A percentile compares a stretch with the other conserved stretches of the same genome.
These are phyloP conservation scores for Penicillium macrosclerotiorum DNA, from an alignment of 495 filamentous ascomycete genomes.

Conservation along the genomic window DNA sequence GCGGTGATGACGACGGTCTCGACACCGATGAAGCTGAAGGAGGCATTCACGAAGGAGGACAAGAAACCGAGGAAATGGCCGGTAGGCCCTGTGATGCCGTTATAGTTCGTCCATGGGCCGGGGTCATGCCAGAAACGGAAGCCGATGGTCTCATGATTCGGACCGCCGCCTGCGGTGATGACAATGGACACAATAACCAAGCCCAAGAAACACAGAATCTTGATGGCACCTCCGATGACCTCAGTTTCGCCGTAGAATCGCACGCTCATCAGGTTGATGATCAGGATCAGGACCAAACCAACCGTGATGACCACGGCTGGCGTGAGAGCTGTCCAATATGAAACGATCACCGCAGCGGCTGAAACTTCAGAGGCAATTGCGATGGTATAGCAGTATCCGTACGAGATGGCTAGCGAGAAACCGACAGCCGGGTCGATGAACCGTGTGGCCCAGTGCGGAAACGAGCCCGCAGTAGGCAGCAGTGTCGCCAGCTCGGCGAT, in stretches of 20 bases:
- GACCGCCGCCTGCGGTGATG: slow-evolving; percentile 65
- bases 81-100: slow-evolving; percentile 30
- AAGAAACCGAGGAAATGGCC: slow-evolving; percentile 47
- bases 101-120: slow-evolving; percentile 38
- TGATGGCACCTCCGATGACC: slow-evolving; percentile 69
- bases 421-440: slow-evolving; percentile 70
- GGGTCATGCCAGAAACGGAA: slow-evolving; percentile 66
- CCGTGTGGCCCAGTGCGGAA: slow-evolving; percentile 69
- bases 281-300: slow-evolving; percentile 64
- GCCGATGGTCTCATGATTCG: slow-evolving; percentile 60
- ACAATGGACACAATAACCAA: slow-evolving; percentile 66
- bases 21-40: slow-evolving; percentile 55
- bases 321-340: slow-evolving; percentile 58
- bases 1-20: slow-evolving; percentile 78
- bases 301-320: slow-evolving; percentile 67
- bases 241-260: slow-evolving; percentile 71
- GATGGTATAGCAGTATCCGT: slow-evolving; percentile 54
- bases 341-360: slow-evolving; percentile 68
- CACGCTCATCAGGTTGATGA: slow-evolving; percentile 67
- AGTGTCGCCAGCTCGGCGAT: slow-evolving; percentile 73
- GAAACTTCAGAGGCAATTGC: slow-evolving; percentile 70
- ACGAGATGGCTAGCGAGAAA: slow-evolving; percentile 60
- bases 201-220: slow-evolving; percentile 73
- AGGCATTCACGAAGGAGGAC: slow-evolving; percentile 46
- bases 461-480: slow-evolving; percentile 69